Evolutionary conservation across 805 yeast species (phyloP), one percentile per base, ranked within the genome.

Genomic region (Starmerella vitae): DNA sequence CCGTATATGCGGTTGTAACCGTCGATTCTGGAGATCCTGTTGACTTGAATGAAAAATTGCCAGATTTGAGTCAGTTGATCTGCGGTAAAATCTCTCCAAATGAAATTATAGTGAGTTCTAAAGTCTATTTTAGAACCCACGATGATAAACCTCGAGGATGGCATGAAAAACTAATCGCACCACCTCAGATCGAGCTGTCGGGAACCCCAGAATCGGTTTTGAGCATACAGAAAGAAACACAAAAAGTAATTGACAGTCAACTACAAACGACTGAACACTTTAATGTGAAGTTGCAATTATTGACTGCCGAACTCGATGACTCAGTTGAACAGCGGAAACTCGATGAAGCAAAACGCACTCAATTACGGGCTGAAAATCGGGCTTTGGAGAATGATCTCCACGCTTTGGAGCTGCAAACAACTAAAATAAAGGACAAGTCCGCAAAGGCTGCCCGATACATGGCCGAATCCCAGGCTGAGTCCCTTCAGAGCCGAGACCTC

Each of bases 361-460:
- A 51, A 32, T 43, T 60, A n/a, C 47, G 61, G 17, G 43, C 57
- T 0, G 67, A 64, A 36, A 53, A 53, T 27, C 60, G 60, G 39
- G 32, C 52, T 0, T 48, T 62, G 15, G 67, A 63, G 34, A 63
- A 60, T 20, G 46, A 57, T 6, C 57, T 58, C 37, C 58, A 63
- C 6, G 48, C 50, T 14, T 48, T 62, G 13, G 67, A 63, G 26
- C 49, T 56, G 13, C 62, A 58, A 34, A 49, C 54, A 20, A 34
- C 56, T 5, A 59, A 57, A 34, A 50, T 55, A 14, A 61, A 55
- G 33, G 45, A 45, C 34, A 47, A 39, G 38, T 39, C 49, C 36
- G 35, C 53, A 31, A 18, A 48, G 39, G 26, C 34, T 35, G 30
- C 49, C 33, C 30, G 37, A 36, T 44, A 39, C 29, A 44, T 42